phyloP scores from a whole-genome alignment of 139 green algal genomes.

The Chlamydomonas schloesseri region DNA sequence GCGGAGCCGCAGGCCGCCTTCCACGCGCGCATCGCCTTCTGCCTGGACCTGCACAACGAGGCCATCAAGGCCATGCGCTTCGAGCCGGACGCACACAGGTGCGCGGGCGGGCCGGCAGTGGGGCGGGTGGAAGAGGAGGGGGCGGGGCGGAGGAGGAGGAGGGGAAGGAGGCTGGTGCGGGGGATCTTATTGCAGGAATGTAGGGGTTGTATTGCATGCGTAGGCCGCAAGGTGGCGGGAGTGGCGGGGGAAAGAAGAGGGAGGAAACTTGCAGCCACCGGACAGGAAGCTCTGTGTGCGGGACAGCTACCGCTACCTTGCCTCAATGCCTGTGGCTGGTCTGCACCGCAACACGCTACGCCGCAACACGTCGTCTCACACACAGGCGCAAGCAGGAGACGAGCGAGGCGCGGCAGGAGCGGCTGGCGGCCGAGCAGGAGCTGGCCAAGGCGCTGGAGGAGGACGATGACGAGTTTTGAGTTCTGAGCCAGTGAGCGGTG shows the following conservation, averaged over 20 bases:
- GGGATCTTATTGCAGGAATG: background rate
- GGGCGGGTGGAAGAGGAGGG: background rate
- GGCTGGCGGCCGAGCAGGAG: conserved; percentile 86
- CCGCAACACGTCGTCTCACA: too few species aligned
- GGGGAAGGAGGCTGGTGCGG: background rate
- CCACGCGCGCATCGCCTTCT: conserved; percentile 96
- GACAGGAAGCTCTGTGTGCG: too few species aligned
- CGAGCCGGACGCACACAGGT: conserved; percentile 57
- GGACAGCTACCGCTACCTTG: too few species aligned
- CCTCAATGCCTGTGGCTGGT: too few species aligned
- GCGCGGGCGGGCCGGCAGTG: too few species aligned
- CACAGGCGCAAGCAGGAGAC: conserved; percentile 66
- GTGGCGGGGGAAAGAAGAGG: too few species aligned
- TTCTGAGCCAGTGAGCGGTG: conserved; percentile 2
- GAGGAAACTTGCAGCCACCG: too few species aligned
- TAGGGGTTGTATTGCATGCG: background rate
- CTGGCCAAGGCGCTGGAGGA: conserved; percentile 84
- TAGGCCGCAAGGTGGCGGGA: too few species aligned
- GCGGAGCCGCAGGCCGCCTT: conserved; percentile 80
- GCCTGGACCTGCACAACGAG: conserved; percentile 98
- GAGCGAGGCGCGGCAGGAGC: conserved; percentile 73
- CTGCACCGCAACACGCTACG: too few species aligned
- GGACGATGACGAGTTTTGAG: conserved; percentile 66
- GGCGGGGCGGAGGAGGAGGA: background rate
- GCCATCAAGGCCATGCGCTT: conserved; percentile 73